Percentiles rank a stretch among this genome's conserved stretches.
These are phyloP conservation scores for Rhodotorula glutinis DNA, from an alignment of 1,284 basidiomycete genomes.

Conservation along the genomic window DNA sequence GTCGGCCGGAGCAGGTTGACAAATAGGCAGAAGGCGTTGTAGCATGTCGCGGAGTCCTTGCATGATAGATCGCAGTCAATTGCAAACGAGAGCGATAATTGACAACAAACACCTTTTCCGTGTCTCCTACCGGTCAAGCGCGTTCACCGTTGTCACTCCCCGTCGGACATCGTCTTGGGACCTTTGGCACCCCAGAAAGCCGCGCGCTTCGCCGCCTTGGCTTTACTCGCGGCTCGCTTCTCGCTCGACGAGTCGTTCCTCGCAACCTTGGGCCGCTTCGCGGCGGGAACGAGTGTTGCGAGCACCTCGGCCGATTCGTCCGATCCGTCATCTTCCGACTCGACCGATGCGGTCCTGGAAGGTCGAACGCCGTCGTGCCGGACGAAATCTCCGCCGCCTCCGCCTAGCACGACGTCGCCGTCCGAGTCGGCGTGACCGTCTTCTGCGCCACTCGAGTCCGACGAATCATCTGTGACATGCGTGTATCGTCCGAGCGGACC, in stretches of 20 bases:
- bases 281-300: conserved; percentile 6
- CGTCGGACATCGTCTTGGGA: conserved; percentile 2
- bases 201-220: conserved; percentile 1
- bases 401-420: conserved; percentile 26
- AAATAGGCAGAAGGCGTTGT: neutral
- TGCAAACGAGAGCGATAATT: too few species aligned
- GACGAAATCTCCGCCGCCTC: conserved; percentile 25
- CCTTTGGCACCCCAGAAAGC: conserved; percentile 26
- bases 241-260: neutral
- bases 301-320: conserved; percentile 6
- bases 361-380: conserved; percentile 1
- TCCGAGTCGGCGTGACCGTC: conserved; percentile 1
- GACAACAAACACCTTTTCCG: neutral
- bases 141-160: neutral
- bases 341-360: neutral
- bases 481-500: conserved; percentile 2
- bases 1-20: neutral
- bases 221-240: conserved; percentile 3
- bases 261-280: neutral
- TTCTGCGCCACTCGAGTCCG: conserved; percentile 9
- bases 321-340: neutral
- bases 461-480: conserved; percentile 14
- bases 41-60: too few species aligned
- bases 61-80: neutral
- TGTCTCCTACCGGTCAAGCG: neutral